Conservation (phyloP, 2,329 filamentous ascomycete species). For the Xylaria sp. region DNA sequence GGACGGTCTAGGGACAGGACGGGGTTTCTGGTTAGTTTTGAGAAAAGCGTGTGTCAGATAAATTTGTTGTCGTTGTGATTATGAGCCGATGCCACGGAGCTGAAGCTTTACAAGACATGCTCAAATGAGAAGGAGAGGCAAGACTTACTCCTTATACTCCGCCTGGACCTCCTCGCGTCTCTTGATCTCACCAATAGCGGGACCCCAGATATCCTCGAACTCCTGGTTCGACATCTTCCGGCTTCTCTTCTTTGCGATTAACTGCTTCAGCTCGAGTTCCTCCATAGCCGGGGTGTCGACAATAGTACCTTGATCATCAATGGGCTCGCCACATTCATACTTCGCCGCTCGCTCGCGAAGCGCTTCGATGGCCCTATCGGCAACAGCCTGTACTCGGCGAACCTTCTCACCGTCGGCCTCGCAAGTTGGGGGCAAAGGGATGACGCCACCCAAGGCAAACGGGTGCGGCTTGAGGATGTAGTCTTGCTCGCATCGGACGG, state of each 20-base stretch:
- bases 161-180: constrained; percentile 56
- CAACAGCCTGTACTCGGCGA: constrained; percentile 77
- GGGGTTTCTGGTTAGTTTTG: constrained; percentile 81
- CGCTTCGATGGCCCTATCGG: constrained; percentile 80
- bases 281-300: constrained; percentile 54
- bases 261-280: constrained; percentile 71
- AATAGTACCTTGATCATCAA: constrained; percentile 55
- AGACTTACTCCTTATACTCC: constrained; percentile 49
- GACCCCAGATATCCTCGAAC: constrained; percentile 82
- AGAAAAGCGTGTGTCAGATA: constrained; percentile 47
- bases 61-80: constrained; percentile 14
- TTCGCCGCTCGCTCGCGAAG: constrained; percentile 79
- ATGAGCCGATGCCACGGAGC: constrained; percentile 5
- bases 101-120: constrained; percentile 25
- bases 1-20: constrained; percentile 66
- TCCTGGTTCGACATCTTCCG: constrained; percentile 81
- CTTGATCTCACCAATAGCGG: constrained; percentile 67
- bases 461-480: constrained; percentile 84
- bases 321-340: constrained; percentile 78
- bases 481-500: constrained; percentile 75
- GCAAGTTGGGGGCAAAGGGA: constrained; percentile 85
- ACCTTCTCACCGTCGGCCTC: constrained; percentile 93
- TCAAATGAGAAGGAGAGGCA: constrained; percentile 1
- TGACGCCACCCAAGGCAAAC: constrained; percentile 69
- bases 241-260: constrained; percentile 68